These are phyloP conservation scores for Curvularia hawaiiensis DNA, from an alignment of 2,329 filamentous ascomycete genomes.

Conservation along the genomic window DNA sequence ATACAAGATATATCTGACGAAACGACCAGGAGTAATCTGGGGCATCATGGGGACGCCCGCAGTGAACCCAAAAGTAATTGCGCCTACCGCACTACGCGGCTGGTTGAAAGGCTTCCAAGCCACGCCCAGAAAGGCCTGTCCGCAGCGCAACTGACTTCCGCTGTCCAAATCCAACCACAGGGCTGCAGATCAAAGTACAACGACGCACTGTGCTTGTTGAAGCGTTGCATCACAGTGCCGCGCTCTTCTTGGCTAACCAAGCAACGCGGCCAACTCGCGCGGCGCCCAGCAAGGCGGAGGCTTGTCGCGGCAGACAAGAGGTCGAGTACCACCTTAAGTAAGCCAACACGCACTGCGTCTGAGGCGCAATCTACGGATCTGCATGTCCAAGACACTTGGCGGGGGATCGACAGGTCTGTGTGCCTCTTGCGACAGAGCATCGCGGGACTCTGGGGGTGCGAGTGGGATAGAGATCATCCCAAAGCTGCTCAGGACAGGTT, in stretches of 20 bases:
- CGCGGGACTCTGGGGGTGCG: slow-evolving; percentile 5
- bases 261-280: slow-evolving; percentile 14
- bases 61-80: slow-evolving; percentile 5
- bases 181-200: slow-evolving; percentile 12
- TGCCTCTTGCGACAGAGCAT: slow-evolving; percentile 7
- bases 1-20: slow-evolving; percentile 8
- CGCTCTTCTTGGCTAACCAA: slow-evolving; percentile 12
- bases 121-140: slow-evolving; percentile 14
- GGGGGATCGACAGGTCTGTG: slow-evolving; percentile 8
- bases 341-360: slow-evolving; percentile 6
- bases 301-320: slow-evolving; percentile 16
- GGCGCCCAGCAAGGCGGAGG: slow-evolving; percentile 20
- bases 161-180: slow-evolving; percentile 2
- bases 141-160: slow-evolving; percentile 15
- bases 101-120: slow-evolving; percentile 12
- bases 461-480: slow-evolving; percentile 7
- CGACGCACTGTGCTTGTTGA: slow-evolving; percentile 6
- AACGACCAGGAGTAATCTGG: slow-evolving; percentile 1
- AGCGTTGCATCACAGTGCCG: slow-evolving; percentile 9
- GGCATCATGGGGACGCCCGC: slow-evolving; percentile 4
- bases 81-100: slow-evolving; percentile 17
- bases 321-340: background rate
- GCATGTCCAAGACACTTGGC: slow-evolving; percentile 15
- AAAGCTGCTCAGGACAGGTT: slow-evolving; percentile 10
- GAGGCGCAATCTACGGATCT: slow-evolving; percentile 14